phyloP scores from a whole-genome alignment of 164 flowering plant species.

The Nymphaea colorata region DNA sequence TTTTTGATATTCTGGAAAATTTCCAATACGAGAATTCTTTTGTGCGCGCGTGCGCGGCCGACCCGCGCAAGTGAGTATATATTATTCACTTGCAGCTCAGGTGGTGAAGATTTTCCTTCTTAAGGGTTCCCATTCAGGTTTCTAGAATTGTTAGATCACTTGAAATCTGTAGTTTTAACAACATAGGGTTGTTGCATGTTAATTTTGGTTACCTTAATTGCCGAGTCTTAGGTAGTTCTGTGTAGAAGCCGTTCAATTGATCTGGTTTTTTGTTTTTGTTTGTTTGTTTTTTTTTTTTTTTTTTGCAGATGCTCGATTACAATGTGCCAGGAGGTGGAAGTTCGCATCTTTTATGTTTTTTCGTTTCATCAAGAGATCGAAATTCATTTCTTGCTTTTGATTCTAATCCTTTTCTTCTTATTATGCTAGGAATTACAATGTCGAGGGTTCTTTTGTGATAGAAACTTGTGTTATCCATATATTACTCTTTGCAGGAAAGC shows the following conservation, averaged over 20 bases:
- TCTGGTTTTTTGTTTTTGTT: slow-evolving; percentile 6
- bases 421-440: no score
- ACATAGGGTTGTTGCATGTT: no score
- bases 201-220: neutral
- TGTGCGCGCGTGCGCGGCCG: no score
- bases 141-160: no score
- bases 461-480: neutral
- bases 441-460: no score
- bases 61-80: no score
- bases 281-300: slow-evolving; percentile 6
- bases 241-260: neutral
- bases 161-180: no score
- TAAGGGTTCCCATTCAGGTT: no score
- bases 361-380: neutral
- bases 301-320: slow-evolving; percentile 90
- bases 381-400: neutral
- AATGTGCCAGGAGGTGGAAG: slow-evolving; percentile 88
- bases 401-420: neutral
- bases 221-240: neutral
- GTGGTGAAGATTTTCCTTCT: no score
- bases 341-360: neutral
- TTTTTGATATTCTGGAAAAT: no score
- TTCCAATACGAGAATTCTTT: no score
- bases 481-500: slow-evolving; percentile 46
- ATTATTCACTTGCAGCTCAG: no score